These are phyloP conservation scores for Phylloboletellus chloephorus DNA, from an alignment of 1,284 basidiomycete species.

Conservation along the genomic window DNA sequence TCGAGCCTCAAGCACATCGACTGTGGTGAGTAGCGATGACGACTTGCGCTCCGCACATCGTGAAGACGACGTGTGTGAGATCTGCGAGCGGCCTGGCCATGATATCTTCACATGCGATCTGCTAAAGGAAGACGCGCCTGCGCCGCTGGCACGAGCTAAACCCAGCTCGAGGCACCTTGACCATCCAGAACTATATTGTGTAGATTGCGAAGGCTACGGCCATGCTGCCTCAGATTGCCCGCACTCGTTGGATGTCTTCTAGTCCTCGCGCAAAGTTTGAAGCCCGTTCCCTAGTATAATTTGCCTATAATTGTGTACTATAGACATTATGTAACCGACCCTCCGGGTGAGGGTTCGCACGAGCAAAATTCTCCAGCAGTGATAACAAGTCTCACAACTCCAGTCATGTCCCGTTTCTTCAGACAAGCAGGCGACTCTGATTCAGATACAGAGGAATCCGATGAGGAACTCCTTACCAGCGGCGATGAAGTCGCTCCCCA, in stretches of 20 bases:
- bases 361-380: slow-evolving; percentile 21
- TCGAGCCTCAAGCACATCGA: slow-evolving; percentile 25
- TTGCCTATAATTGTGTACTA: no score
- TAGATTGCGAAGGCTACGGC: slow-evolving; percentile 72
- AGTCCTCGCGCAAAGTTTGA: no score
- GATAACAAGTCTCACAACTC: slow-evolving; percentile 27
- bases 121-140: slow-evolving; percentile 38
- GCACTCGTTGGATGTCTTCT: slow-evolving; percentile 77
- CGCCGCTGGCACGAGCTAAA: slow-evolving; percentile 9
- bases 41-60: slow-evolving; percentile 18
- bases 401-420: slow-evolving; percentile 81
- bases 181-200: slow-evolving; percentile 55
- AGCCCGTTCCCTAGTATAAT: no score
- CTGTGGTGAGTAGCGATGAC: slow-evolving; percentile 17
- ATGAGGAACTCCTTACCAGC: slow-evolving; percentile 77
- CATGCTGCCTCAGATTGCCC: slow-evolving; percentile 69
- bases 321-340: slow-evolving; percentile 22
- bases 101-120: slow-evolving; percentile 78
- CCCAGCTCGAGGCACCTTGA: slow-evolving; percentile 1
- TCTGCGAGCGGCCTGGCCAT: slow-evolving; percentile 77
- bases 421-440: slow-evolving; percentile 79
- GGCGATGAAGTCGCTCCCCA: slow-evolving; percentile 60
- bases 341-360: slow-evolving; percentile 12
- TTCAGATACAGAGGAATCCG: slow-evolving; percentile 70
- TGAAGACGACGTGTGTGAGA: slow-evolving; percentile 63